Base-by-base conservation (phyloP, 768 basidiomycete genomes). In the Pilatotrama ljubarskyi region DNA sequence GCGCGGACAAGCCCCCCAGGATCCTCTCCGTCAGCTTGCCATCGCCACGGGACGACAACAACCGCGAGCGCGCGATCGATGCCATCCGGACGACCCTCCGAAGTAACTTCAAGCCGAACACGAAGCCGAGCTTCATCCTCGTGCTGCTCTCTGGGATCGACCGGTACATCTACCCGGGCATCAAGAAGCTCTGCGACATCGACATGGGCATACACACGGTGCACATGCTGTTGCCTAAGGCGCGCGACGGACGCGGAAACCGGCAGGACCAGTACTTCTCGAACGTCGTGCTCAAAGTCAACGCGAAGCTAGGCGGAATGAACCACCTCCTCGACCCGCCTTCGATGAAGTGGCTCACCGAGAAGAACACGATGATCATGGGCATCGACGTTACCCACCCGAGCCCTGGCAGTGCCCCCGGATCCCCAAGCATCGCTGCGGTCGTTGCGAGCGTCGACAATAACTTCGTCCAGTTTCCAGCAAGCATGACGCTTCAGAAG, bases 381-480 rank as follows among this genome's bases (percentile, higher is more conserved):
- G 92, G 92, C 15, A 90, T 91, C 63, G 91, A 93, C 67, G 90
- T 91, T 0, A 93, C 90, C 0, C 91, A 93, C 63, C 89, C 91
- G 3, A 82, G 88, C 1, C 87, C 88, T 1, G 80, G 74, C 6
- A 88, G 87, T 63, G 70, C 77, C 51, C 78, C 79, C 2, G 92
- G 91, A 2, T 86, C 90, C 1, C 92, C 92, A 2, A 91, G 90
- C 0, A 88, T 94, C 43, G 90, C 89, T 0, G 91, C 90, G 0
- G 87, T 93, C 10, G 92, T 93, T 2, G 91, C 88, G 0, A 93
- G 84, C 58, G 76, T 84, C 1, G 90, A 93, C 66, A 74, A 76
- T 24, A 72, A 77, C 2, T 92, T 90, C 64, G 86, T 84, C 0
- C 90, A 92, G 61, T 93, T 86, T 72, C 91, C 92, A 0, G 90